These are phyloP conservation scores for Hymenoscyphus salicellus DNA, from an alignment of 2,329 filamentous ascomycete species.

Conservation along the genomic window DNA sequence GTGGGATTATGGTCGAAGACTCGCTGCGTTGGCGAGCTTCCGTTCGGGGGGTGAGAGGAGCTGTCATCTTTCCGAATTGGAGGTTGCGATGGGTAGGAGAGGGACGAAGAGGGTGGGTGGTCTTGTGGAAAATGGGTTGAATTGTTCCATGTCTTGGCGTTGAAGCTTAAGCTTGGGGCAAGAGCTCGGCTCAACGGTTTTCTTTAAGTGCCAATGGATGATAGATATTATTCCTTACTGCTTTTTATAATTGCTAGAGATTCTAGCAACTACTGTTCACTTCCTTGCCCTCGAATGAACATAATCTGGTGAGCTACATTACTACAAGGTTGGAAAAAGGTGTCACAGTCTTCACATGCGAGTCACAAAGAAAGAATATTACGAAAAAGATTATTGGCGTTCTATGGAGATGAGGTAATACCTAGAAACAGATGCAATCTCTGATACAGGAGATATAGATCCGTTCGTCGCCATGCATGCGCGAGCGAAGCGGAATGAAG, in stretches of 20 bases:
- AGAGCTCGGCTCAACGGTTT: not conserved
- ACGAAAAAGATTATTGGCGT: not conserved
- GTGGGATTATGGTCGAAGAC: conserved; percentile 11
- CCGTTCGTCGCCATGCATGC: not conserved
- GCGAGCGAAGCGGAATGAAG: conserved; percentile 6
- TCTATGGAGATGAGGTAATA: conserved; percentile 1
- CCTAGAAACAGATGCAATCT: conserved; percentile 7
- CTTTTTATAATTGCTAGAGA: too few relatives aligned
- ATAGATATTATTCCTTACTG: too few relatives aligned
- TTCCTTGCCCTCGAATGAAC: not conserved
- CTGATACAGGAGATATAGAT: conserved; percentile 4
- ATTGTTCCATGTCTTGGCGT: conserved; percentile 1
- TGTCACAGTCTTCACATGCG: not conserved
- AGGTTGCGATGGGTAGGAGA: not conserved
- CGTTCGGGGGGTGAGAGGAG: not conserved
- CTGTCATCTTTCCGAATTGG: not conserved
- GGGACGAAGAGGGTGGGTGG: not conserved
- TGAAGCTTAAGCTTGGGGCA: conserved; percentile 7
- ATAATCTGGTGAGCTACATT: not conserved
- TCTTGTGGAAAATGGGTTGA: not conserved
- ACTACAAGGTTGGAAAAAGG: not conserved
- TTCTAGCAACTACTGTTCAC: not conserved
- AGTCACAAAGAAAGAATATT: not conserved
- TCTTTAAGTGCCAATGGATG: too few relatives aligned
- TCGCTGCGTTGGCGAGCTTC: conserved; percentile 4